Evolutionary conservation across 2,329 filamentous ascomycete species (phyloP), one percentile per base, ranked within the genome.

Genomic region (Mycosphaerella arachidis): DNA sequence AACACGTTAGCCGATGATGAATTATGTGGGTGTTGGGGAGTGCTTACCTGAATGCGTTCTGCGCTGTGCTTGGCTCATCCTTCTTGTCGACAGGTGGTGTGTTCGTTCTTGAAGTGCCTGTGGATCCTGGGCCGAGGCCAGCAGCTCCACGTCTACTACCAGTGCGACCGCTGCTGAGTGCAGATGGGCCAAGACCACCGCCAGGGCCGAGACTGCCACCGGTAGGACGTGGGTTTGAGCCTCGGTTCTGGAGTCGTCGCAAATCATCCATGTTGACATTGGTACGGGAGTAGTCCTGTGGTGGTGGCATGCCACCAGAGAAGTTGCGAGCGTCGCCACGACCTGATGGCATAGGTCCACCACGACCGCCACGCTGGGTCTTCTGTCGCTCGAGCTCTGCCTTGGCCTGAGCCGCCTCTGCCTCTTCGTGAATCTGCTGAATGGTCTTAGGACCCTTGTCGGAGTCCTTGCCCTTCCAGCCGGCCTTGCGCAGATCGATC

Each of bases 381-480:
- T 79, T 79, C 54, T 81, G 79, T 48, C 78, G 73, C 62, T 82
- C 80, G 72, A 86, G 83, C 70, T 81, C 77, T 57, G 88, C 88
- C 62, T 91, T 91, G 77, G 93, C 92, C 67, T 89, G 86, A 48
- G 89, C 89, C 63, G 88, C 88, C 56, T 85, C 82, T 66, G 91
- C 91, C 78, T 92, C 89, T 60, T 87, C 88, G 73, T 92, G 90
- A 67, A 99, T 90, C 78, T 97, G 90, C 4, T 92, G 86, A 56
- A 99, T 89, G 8, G 94, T 99, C 86, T 97, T 97, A 60, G 94
- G 94, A 40, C 94, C 94, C 82, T 97, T 97, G 78, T 92, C 89
- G 73, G 96, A 91, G 73, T 96, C 91, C 82, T 96, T 97, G 59
- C 91, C 92, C 62, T 83, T 77, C 94, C 94, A 99, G 73, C 84